phyloP scores from a whole-genome alignment of 2,329 filamentous ascomycete genomes.

The Cryoendolithus antarcticus region DNA sequence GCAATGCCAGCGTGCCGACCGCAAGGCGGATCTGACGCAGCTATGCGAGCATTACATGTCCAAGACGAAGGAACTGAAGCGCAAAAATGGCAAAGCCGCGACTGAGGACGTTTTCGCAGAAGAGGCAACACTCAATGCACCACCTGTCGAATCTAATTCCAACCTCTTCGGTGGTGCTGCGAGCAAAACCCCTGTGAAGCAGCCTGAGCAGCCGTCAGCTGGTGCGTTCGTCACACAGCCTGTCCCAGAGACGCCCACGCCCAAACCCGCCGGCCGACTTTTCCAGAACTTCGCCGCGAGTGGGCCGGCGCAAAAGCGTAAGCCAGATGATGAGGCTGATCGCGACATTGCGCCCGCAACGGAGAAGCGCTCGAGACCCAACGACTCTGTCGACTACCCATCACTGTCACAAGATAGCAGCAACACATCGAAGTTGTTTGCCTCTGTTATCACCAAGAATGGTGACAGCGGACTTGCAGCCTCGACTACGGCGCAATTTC shows the following conservation, averaged over 20 bases:
- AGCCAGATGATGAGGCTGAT: constrained; percentile 13
- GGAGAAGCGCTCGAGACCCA: constrained; percentile 20
- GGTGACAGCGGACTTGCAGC: constrained; percentile 5
- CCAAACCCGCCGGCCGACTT: constrained; percentile 1
- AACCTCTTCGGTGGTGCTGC: too few relatives aligned
- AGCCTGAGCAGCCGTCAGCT: neutral
- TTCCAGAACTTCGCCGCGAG: constrained; percentile 5
- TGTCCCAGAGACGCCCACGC: neutral
- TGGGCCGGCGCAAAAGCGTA: constrained; percentile 16
- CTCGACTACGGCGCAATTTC: constrained; percentile 11
- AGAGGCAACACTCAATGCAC: too few relatives aligned
- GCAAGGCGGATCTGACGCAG: too few relatives aligned
- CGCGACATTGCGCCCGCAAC: constrained; percentile 11
- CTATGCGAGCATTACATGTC: too few relatives aligned
- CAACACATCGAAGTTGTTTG: constrained; percentile 20
- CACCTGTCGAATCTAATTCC: too few relatives aligned
- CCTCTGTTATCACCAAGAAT: constrained; percentile 17
- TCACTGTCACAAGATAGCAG: constrained; percentile 19
- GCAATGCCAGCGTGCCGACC: too few relatives aligned
- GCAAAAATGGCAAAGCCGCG: too few relatives aligned
- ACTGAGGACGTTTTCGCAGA: too few relatives aligned
- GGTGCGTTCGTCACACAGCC: too few relatives aligned
- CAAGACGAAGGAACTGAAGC: too few relatives aligned
- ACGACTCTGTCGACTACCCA: constrained; percentile 17
- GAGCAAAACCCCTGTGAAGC: neutral